Base-by-base conservation (phyloP, 805 yeast species). In the Yarrowia phangngaensis region DNA sequence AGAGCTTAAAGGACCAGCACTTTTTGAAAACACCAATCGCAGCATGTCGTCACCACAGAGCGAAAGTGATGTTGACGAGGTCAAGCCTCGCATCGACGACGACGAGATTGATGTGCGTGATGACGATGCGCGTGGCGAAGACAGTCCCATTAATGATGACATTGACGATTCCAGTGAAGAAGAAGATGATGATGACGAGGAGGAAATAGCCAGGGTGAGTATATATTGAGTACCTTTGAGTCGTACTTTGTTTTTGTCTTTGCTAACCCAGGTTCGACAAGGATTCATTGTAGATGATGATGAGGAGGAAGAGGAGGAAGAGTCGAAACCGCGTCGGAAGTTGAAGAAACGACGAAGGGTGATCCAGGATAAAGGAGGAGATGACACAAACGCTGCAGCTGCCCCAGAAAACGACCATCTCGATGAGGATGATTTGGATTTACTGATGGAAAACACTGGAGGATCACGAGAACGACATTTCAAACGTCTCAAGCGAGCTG, bases 221-320 rank as follows among this genome's bases (percentile, higher is more conserved):
- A 32, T 24, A 27, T 20, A 13, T 20, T 23, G 13, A 7, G 35
- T 13, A 35, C 48, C 27, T 5, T 11, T 6, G 8, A 14, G 17
- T 15, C 22, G 9, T 6, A 20, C 20, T 3, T 20, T 14, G 19
- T 30, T 30, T n/a, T 12, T 16, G 22, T 6, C 22, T 14, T 30
- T 8, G 34, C 48, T 27, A 22, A 41, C 35, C 17, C 51, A 61
- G 63, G 82, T 89, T 31, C 78, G 90, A 38, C 95, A 88, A 54
- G 97, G 96, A 0, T 88, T 90, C 65, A 89, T 90, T 59, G 97
- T 86, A 8, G 96, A 88, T 58, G 95, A 86, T 58, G 95, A 84
- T 52, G 94, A 80, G 15, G 84, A 76, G n/a, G 80, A 73, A 17
- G 80, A 72, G 11, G 80, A 69, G n/a, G 69, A 61, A 31, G 69